Evolutionary conservation across 495 filamentous ascomycete genomes (phyloP).

Genomic region (Trichoderma gamsii): DNA sequence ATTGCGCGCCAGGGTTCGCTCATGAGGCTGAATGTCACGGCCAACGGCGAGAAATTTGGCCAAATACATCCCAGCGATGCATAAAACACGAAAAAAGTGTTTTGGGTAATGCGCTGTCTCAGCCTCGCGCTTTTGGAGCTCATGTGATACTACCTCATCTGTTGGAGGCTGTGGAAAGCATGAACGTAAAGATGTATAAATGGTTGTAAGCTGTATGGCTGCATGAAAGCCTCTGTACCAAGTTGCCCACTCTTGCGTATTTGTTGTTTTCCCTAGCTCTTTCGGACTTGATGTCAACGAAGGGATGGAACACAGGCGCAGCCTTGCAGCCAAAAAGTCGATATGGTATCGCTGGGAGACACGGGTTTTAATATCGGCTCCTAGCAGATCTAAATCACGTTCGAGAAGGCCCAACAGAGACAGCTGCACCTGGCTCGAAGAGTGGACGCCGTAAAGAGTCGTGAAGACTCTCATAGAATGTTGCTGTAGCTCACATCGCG

Average conservation of each 20-base stretch:
- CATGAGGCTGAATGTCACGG: background rate
- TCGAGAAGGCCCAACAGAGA: background rate
- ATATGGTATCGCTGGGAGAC: background rate
- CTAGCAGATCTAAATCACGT: background rate
- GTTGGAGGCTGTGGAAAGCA: background rate
- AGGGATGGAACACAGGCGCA: background rate
- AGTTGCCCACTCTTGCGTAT: background rate
- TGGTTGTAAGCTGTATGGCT: background rate
- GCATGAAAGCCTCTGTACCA: background rate
- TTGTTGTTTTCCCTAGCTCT: background rate
- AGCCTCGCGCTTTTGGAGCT: background rate
- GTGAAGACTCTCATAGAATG: background rate
- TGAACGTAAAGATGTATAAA: background rate
- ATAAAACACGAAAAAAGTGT: background rate
- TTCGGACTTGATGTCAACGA: background rate
- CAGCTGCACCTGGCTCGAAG: background rate
- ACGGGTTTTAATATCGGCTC: background rate
- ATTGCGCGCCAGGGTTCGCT: background rate
- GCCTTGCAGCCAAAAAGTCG: background rate
- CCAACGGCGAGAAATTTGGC: background rate
- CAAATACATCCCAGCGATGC: background rate
- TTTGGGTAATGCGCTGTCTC: background rate
- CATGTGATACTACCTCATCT: background rate
- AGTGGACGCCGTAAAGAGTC: background rate
- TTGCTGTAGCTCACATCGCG: background rate